Conservation (phyloP, 257 asterid species). For the Nicotiana obtusifolia region DNA sequence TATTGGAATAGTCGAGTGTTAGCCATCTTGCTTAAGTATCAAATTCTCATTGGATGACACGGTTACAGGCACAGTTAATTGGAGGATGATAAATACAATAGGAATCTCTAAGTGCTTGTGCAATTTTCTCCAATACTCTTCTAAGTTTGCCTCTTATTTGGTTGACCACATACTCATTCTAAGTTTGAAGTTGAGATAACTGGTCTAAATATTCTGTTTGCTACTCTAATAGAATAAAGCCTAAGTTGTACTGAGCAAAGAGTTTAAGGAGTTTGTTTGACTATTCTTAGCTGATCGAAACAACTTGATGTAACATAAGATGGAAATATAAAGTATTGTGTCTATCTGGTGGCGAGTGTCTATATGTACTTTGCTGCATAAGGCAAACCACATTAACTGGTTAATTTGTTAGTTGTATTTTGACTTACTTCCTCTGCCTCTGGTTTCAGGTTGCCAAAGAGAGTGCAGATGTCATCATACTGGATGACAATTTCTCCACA, state of each 20-base stretch:
- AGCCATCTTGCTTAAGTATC: not conserved
- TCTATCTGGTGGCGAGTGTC: not conserved
- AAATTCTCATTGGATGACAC: not conserved
- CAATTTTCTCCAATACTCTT: not conserved
- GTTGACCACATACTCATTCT: not conserved
- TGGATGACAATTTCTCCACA: slow-evolving; percentile 91
- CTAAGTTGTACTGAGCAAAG: not conserved
- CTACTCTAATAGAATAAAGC: not conserved
- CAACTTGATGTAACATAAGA: not conserved
- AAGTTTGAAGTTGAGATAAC: not conserved
- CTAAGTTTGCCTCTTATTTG: not conserved
- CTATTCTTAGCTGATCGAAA: not conserved
- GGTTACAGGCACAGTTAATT: not conserved
- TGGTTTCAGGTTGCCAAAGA: slow-evolving; percentile 75
- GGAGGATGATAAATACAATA: not conserved
- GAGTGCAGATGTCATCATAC: slow-evolving; percentile 88
- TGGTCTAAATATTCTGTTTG: not conserved
- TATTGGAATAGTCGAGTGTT: not conserved
- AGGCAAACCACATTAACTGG: not conserved
- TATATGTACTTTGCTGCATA: not conserved
- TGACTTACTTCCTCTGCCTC: slow-evolving; percentile 6
- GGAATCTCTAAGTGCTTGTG: not conserved
- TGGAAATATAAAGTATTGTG: no score
- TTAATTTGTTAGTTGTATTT: not conserved
- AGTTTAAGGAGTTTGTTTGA: not conserved